These are phyloP conservation scores for Trichocladium antarcticum DNA, from an alignment of 495 filamentous ascomycete species.

Conservation along the genomic window DNA sequence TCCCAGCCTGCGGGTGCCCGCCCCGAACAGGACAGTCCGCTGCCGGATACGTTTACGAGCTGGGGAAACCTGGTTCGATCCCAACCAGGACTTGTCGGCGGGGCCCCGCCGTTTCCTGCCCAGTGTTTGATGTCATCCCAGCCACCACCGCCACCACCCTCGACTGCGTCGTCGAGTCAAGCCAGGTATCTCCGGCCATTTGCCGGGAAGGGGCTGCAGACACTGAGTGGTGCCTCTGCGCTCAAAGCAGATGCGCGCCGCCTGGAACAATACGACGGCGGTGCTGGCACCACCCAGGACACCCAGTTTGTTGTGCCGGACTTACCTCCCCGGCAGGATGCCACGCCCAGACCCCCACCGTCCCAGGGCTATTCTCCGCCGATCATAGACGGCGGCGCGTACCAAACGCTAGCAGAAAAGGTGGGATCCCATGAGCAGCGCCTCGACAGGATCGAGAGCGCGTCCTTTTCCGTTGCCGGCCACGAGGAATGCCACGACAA, in stretches of 20 bases:
- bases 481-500: constrained; percentile 50
- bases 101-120: constrained; percentile 41
- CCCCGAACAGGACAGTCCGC: constrained; percentile 23
- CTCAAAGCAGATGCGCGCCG: constrained; percentile 24
- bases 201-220: constrained; percentile 37
- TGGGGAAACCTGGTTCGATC: constrained; percentile 37
- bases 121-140: constrained; percentile 38
- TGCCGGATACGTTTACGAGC: constrained; percentile 41
- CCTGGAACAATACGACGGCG: constrained; percentile 13
- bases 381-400: constrained; percentile 15
- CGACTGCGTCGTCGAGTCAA: constrained; percentile 37
- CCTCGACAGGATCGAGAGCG: constrained; percentile 48
- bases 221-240: constrained; percentile 32
- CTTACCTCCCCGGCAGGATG: neutral
- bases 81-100: constrained; percentile 20
- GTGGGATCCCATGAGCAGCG: constrained; percentile 44
- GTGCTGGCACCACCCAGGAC: constrained; percentile 12
- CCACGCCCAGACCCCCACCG: constrained; percentile 4
- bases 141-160: constrained; percentile 36
- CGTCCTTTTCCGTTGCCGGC: constrained; percentile 45
- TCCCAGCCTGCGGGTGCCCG: constrained; percentile 14
- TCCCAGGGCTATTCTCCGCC: constrained; percentile 7
- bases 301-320: neutral
- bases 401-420: constrained; percentile 29
- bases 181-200: constrained; percentile 39